Evolutionary conservation across 2,329 filamentous ascomycete species (phyloP), one percentile per base, ranked within the genome.

Genomic region (Emmonsiellopsis sp.): DNA sequence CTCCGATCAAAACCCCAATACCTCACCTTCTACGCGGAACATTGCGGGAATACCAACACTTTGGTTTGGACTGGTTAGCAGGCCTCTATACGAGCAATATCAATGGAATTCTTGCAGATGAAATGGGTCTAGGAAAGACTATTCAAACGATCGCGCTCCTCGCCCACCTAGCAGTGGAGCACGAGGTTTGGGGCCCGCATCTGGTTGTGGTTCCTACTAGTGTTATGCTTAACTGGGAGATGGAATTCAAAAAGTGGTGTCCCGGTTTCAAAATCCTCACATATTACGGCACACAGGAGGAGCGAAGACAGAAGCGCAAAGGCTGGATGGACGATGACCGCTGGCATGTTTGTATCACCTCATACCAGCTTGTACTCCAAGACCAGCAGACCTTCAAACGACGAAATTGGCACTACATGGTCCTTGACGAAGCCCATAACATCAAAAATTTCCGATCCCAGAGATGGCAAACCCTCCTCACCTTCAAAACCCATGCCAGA

Each of bases 381-480:
- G 94, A 98, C 65, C 86, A 93, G 58, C 86, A 92, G 61, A 89
- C 95, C 0, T 94, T 98, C 73, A 93, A 95, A 67, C 84, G 91
- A 57, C 83, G 92, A 36, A 82, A 83, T 51, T 98, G 94, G 94
- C 91, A 97, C 66, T 98, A 97, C 70, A 89, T 98, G 81, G 91
- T 98, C 58, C 81, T 98, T 1, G 93, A 98, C 62, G 93, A 98
- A 73, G 93, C 94, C 0, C 93, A 98, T 74, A 97, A 98, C 71
- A 98, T 98, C 78, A 97, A 98, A 66, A 98, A 98, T 70, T 98
- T 97, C 77, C 91, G 95, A 64, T 96, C 92, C 1, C 91, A 96
- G 68, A 80, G 92, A 58, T 98, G 93, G 91, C 93, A 97, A 68
- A 92, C 90, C 0, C 80, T 98, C 58, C 81, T 98, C 21, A 93